Conservation (phyloP, 2,329 filamentous ascomycete genomes). For the Pyricularia grisea region DNA sequence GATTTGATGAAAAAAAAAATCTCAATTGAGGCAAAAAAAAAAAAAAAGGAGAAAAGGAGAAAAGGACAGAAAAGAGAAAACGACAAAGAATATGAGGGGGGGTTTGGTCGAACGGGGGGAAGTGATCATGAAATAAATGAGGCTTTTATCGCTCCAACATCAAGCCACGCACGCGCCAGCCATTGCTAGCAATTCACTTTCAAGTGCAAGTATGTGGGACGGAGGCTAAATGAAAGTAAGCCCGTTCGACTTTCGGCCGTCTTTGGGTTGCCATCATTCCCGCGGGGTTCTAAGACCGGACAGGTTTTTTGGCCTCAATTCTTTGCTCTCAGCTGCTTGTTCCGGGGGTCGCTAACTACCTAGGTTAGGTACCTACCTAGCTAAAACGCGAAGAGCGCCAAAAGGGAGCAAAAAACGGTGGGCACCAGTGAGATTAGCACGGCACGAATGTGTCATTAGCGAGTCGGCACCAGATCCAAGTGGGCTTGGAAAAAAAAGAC, state of each 20-base stretch:
- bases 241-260: background rate
- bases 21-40: background rate
- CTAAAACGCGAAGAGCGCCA: background rate
- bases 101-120: background rate
- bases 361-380: no score
- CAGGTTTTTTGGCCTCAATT: background rate
- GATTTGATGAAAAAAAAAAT: background rate
- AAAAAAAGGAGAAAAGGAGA: no score
- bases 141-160: background rate
- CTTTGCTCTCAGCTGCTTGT: background rate
- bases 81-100: background rate
- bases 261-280: background rate
- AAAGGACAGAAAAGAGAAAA: background rate
- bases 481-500: background rate
- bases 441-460: background rate
- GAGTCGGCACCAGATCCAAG: background rate
- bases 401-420: background rate
- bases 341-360: no score
- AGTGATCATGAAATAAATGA: background rate
- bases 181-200: background rate
- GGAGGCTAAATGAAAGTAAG: background rate
- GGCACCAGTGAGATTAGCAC: background rate
- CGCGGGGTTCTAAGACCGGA: background rate
- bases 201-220: background rate
- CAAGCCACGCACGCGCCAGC: background rate